These are phyloP conservation scores for Alternaria burnsii DNA, from an alignment of 2,329 filamentous ascomycete genomes.

Conservation along the genomic window DNA sequence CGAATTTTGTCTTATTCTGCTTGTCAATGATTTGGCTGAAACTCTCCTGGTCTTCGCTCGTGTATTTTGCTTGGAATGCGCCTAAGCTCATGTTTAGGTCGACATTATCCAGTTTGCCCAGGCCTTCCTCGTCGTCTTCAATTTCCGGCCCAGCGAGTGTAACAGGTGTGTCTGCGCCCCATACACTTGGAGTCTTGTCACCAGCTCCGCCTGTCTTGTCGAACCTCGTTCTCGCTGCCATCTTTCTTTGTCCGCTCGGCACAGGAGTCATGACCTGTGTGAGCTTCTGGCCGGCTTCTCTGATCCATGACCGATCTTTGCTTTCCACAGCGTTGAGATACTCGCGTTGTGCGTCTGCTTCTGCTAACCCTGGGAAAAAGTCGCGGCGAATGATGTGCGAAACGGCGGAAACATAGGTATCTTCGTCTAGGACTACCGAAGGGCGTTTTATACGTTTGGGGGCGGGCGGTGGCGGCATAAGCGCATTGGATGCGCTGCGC, in stretches of 20 bases:
- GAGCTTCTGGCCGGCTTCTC: conserved; percentile 72
- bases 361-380: conserved; percentile 91
- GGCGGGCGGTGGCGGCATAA: conserved; percentile 88
- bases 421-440: conserved; percentile 87
- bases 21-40: conserved; percentile 93
- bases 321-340: conserved; percentile 92
- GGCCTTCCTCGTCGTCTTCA: conserved; percentile 38
- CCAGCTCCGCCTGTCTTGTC: conserved; percentile 30
- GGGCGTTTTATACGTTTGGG: conserved; percentile 92
- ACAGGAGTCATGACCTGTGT: conserved; percentile 83
- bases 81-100: conserved; percentile 83
- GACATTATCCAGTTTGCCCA: conserved; percentile 60
- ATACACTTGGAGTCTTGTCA: conserved; percentile 70
- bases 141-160: conserved; percentile 59
- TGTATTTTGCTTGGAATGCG: conserved; percentile 91
- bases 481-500: conserved; percentile 68
- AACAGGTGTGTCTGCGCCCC: conserved; percentile 74
- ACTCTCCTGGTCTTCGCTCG: conserved; percentile 96
- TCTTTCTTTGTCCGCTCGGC: conserved; percentile 55
- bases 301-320: conserved; percentile 84
- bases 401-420: conserved; percentile 87
- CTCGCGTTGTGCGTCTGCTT: conserved; percentile 87
- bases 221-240: conserved; percentile 40
- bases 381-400: conserved; percentile 96
- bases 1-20: conserved; percentile 83